These are phyloP conservation scores for Ricinus communis DNA, from an alignment of 345 rosid species.

Conservation along the genomic window DNA sequence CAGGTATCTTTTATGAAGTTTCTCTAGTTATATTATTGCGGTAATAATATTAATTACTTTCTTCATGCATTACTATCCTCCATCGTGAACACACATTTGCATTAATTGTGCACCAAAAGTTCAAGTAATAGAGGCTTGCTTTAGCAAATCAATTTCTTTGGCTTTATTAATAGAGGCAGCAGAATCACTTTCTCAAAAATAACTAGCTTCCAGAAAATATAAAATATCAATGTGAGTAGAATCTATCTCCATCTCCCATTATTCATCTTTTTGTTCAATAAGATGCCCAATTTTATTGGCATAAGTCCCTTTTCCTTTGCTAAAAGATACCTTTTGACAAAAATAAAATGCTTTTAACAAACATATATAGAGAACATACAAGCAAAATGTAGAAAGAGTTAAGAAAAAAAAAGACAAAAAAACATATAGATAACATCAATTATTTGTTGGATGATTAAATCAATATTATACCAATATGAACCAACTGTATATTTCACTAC, in stretches of 20 bases:
- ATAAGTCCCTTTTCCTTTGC: constrained; percentile 36
- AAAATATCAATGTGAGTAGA: constrained; percentile 28
- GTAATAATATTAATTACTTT: constrained; percentile 81
- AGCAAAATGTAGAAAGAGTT: background rate
- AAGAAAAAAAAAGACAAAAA: background rate
- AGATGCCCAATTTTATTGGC: constrained; percentile 31
- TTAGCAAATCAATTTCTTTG: constrained; percentile 38
- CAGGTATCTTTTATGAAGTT: constrained; percentile 94
- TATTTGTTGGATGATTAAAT: background rate
- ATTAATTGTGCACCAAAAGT: constrained; percentile 40
- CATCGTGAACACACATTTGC: constrained; percentile 59
- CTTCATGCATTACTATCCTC: constrained; percentile 91
- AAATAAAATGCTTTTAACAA: constrained; percentile 20
- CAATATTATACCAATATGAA: background rate
- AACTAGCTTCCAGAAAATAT: constrained; percentile 29
- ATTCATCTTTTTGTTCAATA: constrained; percentile 26
- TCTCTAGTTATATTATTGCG: constrained; percentile 95
- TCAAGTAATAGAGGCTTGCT: constrained; percentile 39
- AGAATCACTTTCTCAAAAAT: constrained; percentile 31
- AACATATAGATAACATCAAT: background rate
- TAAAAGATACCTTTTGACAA: constrained; percentile 43
- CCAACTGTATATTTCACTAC: background rate
- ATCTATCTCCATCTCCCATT: constrained; percentile 34
- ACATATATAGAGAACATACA: constrained; percentile 4
- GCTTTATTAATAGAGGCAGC: constrained; percentile 27